Evolutionary conservation across 2,329 filamentous ascomycete species (phyloP).

Genomic region (Magnaporthiopsis incrustans): DNA sequence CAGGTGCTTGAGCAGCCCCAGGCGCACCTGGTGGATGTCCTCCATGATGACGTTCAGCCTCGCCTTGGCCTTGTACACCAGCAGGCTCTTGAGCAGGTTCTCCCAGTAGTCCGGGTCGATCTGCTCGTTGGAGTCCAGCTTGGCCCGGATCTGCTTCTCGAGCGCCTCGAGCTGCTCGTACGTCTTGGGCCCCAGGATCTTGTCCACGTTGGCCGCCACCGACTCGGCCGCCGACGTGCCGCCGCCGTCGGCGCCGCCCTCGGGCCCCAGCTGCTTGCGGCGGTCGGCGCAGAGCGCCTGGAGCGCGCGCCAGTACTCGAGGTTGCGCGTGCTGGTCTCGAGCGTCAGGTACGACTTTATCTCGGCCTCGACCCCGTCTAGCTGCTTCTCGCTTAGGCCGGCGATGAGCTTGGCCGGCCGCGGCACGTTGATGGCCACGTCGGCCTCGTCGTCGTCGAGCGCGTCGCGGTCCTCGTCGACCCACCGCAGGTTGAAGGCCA

Average conservation of each 20-base stretch:
- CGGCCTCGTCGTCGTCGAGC: slow-evolving; percentile 76
- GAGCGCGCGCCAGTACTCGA: slow-evolving; percentile 89
- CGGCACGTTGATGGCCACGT: slow-evolving; percentile 65
- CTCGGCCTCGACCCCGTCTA: slow-evolving; percentile 72
- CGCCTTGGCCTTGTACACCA: slow-evolving; percentile 87
- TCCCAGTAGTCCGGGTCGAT: slow-evolving; percentile 99
- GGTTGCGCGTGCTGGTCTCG: slow-evolving; percentile 69
- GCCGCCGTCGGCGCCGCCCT: slow-evolving; percentile 54
- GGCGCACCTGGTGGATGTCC: slow-evolving; percentile 62
- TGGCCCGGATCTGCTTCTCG: slow-evolving; percentile 78
- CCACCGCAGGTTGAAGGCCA: slow-evolving; percentile 83
- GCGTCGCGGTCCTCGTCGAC: slow-evolving; percentile 78
- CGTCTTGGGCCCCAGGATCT: slow-evolving; percentile 75
- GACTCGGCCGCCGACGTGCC: slow-evolving; percentile 66
- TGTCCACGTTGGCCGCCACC: slow-evolving; percentile 82
- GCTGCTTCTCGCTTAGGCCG: slow-evolving; percentile 55
- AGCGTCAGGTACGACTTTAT: slow-evolving; percentile 73
- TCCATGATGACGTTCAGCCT: slow-evolving; percentile 72
- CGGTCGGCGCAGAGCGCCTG: slow-evolving; percentile 74
- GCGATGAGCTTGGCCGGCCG: slow-evolving; percentile 78
- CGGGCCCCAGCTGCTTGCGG: slow-evolving; percentile 55
- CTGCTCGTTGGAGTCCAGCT: slow-evolving; percentile 79
- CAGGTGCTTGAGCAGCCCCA: slow-evolving; percentile 56
- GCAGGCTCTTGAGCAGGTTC: slow-evolving; percentile 74
- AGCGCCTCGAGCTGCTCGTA: slow-evolving; percentile 79